A percentile compares a stretch with the other conserved stretches of the same genome.
Evolutionary conservation across 257 asterid species (phyloP).

Genomic region (Coffea eugenioides): DNA sequence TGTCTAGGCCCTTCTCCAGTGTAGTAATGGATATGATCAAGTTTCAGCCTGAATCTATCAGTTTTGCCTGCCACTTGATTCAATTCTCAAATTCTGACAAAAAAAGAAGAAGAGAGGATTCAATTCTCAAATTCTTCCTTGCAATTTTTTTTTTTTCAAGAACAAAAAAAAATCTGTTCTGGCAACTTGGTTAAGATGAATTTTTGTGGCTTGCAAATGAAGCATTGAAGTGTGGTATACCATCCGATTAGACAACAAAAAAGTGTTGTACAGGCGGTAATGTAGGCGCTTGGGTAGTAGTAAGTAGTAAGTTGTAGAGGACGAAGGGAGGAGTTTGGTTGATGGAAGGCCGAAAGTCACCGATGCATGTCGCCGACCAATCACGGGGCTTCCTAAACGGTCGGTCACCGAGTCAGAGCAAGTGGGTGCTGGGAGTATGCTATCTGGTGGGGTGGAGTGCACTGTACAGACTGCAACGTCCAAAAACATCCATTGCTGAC

Average conservation of each 20-base stretch:
- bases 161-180: too few relatives aligned
- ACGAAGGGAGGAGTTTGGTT: too few relatives aligned
- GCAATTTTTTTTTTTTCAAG: too few relatives aligned
- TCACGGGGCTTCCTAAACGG: slow-evolving; percentile 4
- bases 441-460: background rate
- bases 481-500: background rate
- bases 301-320: too few relatives aligned
- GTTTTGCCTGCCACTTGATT: too few relatives aligned
- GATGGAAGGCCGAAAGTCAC: background rate
- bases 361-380: slow-evolving; percentile 10
- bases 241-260: background rate
- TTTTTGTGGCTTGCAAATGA: background rate
- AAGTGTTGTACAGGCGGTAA: background rate
- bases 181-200: too few relatives aligned
- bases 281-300: background rate
- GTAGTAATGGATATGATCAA: too few relatives aligned
- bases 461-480: background rate
- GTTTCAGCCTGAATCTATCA: too few relatives aligned
- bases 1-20: too few relatives aligned
- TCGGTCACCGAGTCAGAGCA: background rate
- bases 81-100: too few relatives aligned
- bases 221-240: background rate
- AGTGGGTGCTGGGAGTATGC: background rate
- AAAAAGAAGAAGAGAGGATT: too few relatives aligned
- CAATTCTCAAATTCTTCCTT: too few relatives aligned